Evolutionary conservation across 331 rosid species (phyloP).

Genomic region (Quercus phellos): DNA sequence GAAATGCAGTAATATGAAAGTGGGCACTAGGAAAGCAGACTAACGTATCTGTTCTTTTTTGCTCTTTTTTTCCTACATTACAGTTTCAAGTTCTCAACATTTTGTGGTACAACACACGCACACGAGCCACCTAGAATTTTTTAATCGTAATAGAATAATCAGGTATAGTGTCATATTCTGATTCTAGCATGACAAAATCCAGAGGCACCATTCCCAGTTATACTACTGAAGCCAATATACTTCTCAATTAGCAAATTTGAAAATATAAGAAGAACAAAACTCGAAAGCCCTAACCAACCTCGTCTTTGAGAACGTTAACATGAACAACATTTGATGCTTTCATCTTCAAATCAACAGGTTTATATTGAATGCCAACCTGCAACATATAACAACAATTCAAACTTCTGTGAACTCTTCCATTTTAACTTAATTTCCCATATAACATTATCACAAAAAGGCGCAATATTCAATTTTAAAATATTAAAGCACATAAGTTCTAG

Average conservation of each 20-base stretch:
- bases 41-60: neutral
- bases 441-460: neutral
- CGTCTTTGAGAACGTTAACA: conserved; percentile 51
- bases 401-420: neutral
- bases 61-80: neutral
- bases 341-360: conserved; percentile 57
- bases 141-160: neutral
- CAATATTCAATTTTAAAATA: neutral
- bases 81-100: neutral
- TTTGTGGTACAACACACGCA: neutral
- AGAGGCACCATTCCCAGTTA: neutral
- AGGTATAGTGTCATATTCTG: neutral
- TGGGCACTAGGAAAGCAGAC: neutral
- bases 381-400: conserved; percentile 13
- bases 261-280: neutral
- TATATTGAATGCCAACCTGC: conserved; percentile 77
- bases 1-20: neutral
- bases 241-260: neutral
- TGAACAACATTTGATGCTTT: conserved; percentile 56
- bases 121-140: neutral
- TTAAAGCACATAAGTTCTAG: neutral
- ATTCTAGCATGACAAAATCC: neutral
- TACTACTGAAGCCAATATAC: neutral
- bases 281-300: conserved; percentile 45
- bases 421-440: neutral